Conservation (phyloP, 768 basidiomycete genomes). For the Mrakia frigida region DNA sequence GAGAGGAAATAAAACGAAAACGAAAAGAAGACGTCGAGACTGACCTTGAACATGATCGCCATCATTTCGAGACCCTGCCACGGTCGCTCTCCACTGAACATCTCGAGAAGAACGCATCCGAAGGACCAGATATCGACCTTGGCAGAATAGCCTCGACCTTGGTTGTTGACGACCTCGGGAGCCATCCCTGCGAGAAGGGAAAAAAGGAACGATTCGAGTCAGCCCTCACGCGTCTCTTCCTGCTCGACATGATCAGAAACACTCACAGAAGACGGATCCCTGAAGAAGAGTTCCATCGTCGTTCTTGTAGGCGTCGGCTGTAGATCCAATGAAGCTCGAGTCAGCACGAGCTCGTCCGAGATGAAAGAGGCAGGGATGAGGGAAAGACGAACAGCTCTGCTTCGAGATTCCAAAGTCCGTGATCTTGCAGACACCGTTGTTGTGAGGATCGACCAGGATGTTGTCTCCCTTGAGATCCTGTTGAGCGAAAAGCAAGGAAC, state of each 20-base stretch:
- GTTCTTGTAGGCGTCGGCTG: conserved; percentile 70
- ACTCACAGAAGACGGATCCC: conserved; percentile 96
- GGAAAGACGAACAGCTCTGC: conserved; percentile 51
- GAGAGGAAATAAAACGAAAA: background rate
- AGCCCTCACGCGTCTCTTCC: background rate
- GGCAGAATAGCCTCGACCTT: conserved; percentile 80
- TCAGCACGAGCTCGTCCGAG: background rate
- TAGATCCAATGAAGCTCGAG: background rate
- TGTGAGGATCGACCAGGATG: conserved; percentile 77
- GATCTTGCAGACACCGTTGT: conserved; percentile 84
- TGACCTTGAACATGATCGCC: conserved; percentile 89
- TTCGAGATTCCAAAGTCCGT: conserved; percentile 99
- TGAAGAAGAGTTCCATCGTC: conserved; percentile 73
- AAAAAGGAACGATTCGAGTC: background rate
- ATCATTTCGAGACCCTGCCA: conserved; percentile 88
- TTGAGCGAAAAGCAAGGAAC: background rate
- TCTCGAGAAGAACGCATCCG: conserved; percentile 96
- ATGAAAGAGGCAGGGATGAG: background rate
- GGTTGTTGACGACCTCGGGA: conserved; percentile 57
- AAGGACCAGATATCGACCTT: conserved; percentile 96
- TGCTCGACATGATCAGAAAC: background rate
- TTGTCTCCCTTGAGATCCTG: conserved; percentile 98
- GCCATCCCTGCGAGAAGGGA: conserved; percentile 28
- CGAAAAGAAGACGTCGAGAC: conserved; percentile 35
- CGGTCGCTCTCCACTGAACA: conserved; percentile 95